Evolutionary conservation across 2,329 filamentous ascomycete species (phyloP), one percentile per base, ranked within the genome.

Genomic region (Lachnellula hyalina): DNA sequence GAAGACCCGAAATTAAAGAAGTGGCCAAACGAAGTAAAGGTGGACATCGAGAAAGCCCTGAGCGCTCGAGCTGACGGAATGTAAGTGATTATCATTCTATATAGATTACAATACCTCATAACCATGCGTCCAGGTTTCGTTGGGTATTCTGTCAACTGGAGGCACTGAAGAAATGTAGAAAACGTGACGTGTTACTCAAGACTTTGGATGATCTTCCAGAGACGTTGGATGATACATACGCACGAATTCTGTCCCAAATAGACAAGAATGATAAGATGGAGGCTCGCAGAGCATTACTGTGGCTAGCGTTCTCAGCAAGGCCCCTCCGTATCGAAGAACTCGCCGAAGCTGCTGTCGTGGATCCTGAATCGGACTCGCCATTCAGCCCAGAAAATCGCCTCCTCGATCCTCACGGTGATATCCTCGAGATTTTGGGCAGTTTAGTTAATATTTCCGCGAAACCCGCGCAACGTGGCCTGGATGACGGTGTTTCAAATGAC

Each of bases 321-420:
- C 67, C 65, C 15, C 55, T 68, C 2, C 41, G 21, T 3, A 17
- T 69, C 1, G 52, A 46, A 34, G 65, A 69, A 48, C 48, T 65
- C n/a, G 58, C 59, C 12, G 66, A 68, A 49, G 64, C 56, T 11
- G 44, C 63, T 6, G 57, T 61, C 2, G 55, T 67, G 11, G 57
- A 71, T n/a, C 51, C 61, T 11, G 38, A 49, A 41, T 34, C 23
- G 28, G 14, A 14, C 5, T 32, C 63, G 17, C 57, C 55, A 3
- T 70, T 72, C 42, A 61, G 72, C 28, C 57, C 58, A 5, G 60
- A 70, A 14, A 62, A 69, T 49, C 57, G 71, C 4, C 48, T 71
- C 47, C 61, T 64, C 53, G 69, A 72, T 44, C 65, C 67, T 5
- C 5, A 7, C 21, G n/a, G 23, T 36, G 41, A 49, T 28, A 25